phyloP scores from a whole-genome alignment of 768 basidiomycete genomes.

The Termitomyces sp. region DNA sequence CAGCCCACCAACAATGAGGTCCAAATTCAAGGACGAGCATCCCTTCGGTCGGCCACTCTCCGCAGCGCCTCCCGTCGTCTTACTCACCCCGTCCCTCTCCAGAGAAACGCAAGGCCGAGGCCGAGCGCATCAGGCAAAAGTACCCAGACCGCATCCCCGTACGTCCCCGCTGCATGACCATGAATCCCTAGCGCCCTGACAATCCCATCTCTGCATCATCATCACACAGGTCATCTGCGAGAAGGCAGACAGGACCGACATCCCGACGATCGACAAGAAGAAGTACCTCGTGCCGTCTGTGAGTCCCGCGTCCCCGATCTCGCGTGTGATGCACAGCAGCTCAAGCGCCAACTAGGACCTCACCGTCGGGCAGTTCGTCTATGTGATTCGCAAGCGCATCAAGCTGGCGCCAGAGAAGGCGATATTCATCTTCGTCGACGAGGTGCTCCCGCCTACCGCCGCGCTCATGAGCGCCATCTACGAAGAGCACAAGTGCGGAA shows the following conservation, averaged over 20 bases:
- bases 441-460: conserved; percentile 96
- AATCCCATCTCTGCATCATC: conserved; percentile 9
- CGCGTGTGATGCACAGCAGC: neutral
- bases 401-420: conserved; percentile 99
- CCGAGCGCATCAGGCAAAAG: conserved; percentile 97
- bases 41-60: conserved; percentile 74
- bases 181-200: neutral
- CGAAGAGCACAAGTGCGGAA: conserved; percentile 95
- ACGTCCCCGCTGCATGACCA: conserved; percentile 26
- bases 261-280: conserved; percentile 99
- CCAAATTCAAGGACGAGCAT: conserved; percentile 99
- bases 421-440: conserved; percentile 99
- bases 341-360: conserved; percentile 58
- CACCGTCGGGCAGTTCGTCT: conserved; percentile 98
- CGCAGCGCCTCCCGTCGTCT: conserved; percentile 20
- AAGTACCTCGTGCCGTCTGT: conserved; percentile 99
- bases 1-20: conserved; percentile 58
- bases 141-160: conserved; percentile 98
- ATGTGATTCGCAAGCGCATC: conserved; percentile 99
- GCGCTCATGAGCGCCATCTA: conserved; percentile 99
- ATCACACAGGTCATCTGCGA: conserved; percentile 90
- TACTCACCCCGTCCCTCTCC: conserved; percentile 25
- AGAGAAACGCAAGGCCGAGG: conserved; percentile 99
- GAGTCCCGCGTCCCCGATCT: conserved; percentile 24
- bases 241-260: conserved; percentile 97